Evolutionary conservation across 1,284 basidiomycete species (phyloP), one percentile per base, ranked within the genome.

Genomic region (Leccinum griseonigrum): DNA sequence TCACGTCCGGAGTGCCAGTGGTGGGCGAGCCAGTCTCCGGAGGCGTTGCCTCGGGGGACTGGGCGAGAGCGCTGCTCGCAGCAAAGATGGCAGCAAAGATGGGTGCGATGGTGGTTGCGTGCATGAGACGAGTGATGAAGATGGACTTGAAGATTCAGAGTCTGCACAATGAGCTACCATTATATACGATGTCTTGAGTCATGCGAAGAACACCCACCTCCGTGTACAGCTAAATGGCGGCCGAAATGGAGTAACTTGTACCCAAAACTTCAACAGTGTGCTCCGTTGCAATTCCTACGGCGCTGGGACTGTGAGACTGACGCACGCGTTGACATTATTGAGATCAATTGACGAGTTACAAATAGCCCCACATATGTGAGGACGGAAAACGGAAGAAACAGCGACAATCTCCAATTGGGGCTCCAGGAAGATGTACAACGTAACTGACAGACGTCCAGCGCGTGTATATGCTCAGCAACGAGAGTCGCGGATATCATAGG

Each of bases 171-270:
- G 29, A 46, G 3, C 36, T 60, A 31, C 2, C 9, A 6, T 36
- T 29, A 50, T 46, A 50, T 60, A 51, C 4, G 18, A 59, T 18
- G 4, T 4, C 38, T 28, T 10, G 29, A 36, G n/a, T 54, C 38
- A 36, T 36, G 58, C 59, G 43, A 60, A 60, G 32, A 11, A 28
- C 26, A 36, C 26, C 2, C 22, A 60, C 60, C 22, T 60, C 32
- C 13, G 58, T 50, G 58, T 34, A 7, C 18, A 28, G 2, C 16
- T 7, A 22, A 29, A 53, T 31, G 38, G 38, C 2, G 14, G 36
- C 36, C 22, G 56, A 14, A 3, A 22, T 36, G 8, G 28, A 16
- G 6, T 31, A 43, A 28, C 9, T 16, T 38, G 22, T 28, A 28
- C 29, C 54, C 32, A 13, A 13, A 11, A 38, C 14, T 16, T 38